Conservation (phyloP, 371 early-diverging fungal genomes). For the Mortierella sp. region DNA sequence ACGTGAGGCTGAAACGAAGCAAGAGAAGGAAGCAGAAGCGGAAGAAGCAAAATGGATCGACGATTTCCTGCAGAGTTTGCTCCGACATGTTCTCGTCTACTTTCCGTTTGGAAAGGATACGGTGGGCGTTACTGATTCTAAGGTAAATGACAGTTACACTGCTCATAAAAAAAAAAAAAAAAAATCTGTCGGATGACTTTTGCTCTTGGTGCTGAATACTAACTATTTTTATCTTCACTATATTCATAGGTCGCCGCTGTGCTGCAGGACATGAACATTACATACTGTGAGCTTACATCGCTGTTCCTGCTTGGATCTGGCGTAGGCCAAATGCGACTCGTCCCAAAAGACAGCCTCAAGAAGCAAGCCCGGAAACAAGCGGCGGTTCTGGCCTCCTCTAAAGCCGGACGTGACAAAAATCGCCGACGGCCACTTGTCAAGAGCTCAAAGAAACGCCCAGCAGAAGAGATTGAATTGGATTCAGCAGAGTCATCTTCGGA, state of each 20-base stretch:
- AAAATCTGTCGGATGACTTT: background rate
- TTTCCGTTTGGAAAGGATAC: constrained; percentile 79
- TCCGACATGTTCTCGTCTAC: constrained; percentile 72
- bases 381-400: background rate
- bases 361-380: constrained; percentile 23
- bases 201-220: background rate
- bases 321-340: constrained; percentile 26
- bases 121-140: constrained; percentile 57
- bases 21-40: constrained; percentile 22
- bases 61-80: constrained; percentile 59
- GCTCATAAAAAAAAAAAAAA: background rate
- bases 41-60: constrained; percentile 56
- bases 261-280: constrained; percentile 76
- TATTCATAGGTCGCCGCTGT: constrained; percentile 59
- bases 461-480: constrained; percentile 1
- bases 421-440: constrained; percentile 15
- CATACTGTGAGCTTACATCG: constrained; percentile 74
- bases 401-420: constrained; percentile 4
- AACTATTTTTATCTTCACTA: background rate
- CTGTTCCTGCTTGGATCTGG: constrained; percentile 62
- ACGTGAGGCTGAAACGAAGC: constrained; percentile 20
- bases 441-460: constrained; percentile 24
- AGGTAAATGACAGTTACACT: constrained; percentile 50
- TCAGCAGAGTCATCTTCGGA: constrained; percentile 7
- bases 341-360: constrained; percentile 15